Percentiles rank a stretch among this genome's conserved stretches.
These are phyloP conservation scores for Sporisorium reilianum DNA, from an alignment of 1,284 basidiomycete species.

Conservation along the genomic window DNA sequence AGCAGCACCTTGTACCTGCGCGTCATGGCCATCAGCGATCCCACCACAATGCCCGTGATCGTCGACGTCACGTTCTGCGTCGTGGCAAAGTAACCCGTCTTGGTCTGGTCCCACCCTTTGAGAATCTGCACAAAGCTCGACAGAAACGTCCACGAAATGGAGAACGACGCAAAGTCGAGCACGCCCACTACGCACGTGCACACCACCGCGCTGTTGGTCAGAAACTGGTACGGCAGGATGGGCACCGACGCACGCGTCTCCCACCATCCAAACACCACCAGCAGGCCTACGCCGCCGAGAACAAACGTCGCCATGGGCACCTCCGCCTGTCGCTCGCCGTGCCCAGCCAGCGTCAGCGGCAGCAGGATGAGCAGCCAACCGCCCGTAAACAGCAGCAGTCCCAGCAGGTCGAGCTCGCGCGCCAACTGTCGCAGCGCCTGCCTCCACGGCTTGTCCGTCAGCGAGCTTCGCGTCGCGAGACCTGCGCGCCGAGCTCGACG, in stretches of 20 bases:
- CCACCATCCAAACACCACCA: constrained; percentile 71
- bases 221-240: constrained; percentile 70
- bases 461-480: constrained; percentile 36
- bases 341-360: constrained; percentile 75
- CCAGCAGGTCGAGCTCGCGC: constrained; percentile 76
- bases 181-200: constrained; percentile 67
- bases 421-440: constrained; percentile 43
- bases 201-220: constrained; percentile 67
- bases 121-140: constrained; percentile 66
- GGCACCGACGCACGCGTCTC: constrained; percentile 70
- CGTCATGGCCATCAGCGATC: constrained; percentile 74
- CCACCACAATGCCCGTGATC: constrained; percentile 77
- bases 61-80: constrained; percentile 75
- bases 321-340: constrained; percentile 42
- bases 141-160: constrained; percentile 69
- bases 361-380: constrained; percentile 75
- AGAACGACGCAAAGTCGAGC: constrained; percentile 70
- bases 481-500: constrained; percentile 54
- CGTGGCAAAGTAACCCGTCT: constrained; percentile 66
- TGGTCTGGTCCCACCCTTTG: constrained; percentile 66
- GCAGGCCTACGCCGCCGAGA: constrained; percentile 70
- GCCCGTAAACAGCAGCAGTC: constrained; percentile 77
- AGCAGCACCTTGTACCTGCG: constrained; percentile 78
- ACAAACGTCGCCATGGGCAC: constrained; percentile 47
- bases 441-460: constrained; percentile 41